These are phyloP conservation scores for Umbilicus rupestris DNA, from an alignment of 164 flowering plant genomes.

Conservation along the genomic window DNA sequence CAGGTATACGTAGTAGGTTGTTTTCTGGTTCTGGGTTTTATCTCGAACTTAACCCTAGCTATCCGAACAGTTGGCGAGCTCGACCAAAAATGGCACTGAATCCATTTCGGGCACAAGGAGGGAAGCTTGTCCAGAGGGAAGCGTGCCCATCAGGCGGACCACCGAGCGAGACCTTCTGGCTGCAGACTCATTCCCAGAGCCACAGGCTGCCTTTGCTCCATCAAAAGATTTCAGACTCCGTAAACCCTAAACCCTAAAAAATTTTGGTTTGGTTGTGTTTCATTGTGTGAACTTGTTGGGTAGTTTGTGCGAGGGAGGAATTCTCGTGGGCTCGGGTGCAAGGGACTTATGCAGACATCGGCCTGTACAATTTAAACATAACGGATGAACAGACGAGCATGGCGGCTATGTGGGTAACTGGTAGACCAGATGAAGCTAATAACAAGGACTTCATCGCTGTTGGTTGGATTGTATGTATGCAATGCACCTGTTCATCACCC, in stretches of 20 bases:
- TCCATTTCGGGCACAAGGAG: not conserved
- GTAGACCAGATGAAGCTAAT: not conserved
- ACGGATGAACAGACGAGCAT: not conserved
- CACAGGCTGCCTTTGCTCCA: too few relatives aligned
- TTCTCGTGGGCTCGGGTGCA: not conserved
- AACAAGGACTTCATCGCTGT: not conserved
- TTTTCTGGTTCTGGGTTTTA: too few relatives aligned
- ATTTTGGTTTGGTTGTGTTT: too few relatives aligned
- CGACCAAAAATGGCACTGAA: not conserved
- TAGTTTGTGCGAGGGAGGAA: not conserved
- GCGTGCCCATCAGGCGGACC: not conserved
- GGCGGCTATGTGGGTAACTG: not conserved
- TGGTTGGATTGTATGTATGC: not conserved
- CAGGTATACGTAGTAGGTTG: not conserved
- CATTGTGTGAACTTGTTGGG: not conserved
- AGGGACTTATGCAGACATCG: not conserved
- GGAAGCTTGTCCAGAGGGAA: not conserved
- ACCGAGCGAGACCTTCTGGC: not conserved
- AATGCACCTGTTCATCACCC: not conserved
- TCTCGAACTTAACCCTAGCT: too few relatives aligned
- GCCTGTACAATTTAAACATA: not conserved
- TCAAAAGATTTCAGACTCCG: too few relatives aligned
- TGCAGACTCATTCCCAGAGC: too few relatives aligned
- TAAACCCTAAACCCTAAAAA: too few relatives aligned
- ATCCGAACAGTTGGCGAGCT: too few relatives aligned